Evolutionary conservation across 495 filamentous ascomycete genomes (phyloP), one percentile per base, ranked within the genome.

Genomic region (Usnea hakonensis): DNA sequence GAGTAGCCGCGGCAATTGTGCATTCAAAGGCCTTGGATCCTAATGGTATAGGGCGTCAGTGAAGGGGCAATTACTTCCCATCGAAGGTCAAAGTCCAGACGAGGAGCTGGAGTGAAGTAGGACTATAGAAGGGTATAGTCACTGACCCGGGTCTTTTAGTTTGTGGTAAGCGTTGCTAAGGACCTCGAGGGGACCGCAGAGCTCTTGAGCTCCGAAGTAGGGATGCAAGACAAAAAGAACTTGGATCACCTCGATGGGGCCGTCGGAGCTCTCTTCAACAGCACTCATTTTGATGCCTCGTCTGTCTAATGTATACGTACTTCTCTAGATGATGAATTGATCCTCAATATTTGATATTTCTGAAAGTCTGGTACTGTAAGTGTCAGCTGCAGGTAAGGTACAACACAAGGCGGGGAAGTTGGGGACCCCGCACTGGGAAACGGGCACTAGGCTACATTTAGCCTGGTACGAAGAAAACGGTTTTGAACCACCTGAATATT

Each of bases 161-260:
- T 88, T 80, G 64, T 88, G 85, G 57, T 75, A 76, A 65, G 85
- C 83, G 37, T 73, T 74, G 62, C 70, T 76, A 56, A 90, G 75
- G 63, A 85, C 78, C 72, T 88, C 85, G 41, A 88, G 75, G n/a
- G 87, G 85, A 50, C 86, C 87, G 48, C 78, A 77, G 66, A 88
- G 81, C 75, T 89, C 86, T 68, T 87, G 68, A 23, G 76, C 72
- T 67, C 81, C 76, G 67, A 83, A 78, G 57, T 71, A 71, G 8
- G 72, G 67, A 64, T 78, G 73, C 48, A 82, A 68, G 60, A 74
- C 67, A 69, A 83, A 75, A 61, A 83, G 74, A 58, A 83, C 80
- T 72, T 81, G 76, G 75, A 83, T 76, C 56, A 72, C 65, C n/a
- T 64, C 62, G 1, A 61, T 63, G 14, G 68, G 63, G 28, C 62